Percentiles rank a stretch among this genome's conserved stretches.
Evolutionary conservation across 768 basidiomycete species (phyloP).

Genomic region (Boletus barrowsii): DNA sequence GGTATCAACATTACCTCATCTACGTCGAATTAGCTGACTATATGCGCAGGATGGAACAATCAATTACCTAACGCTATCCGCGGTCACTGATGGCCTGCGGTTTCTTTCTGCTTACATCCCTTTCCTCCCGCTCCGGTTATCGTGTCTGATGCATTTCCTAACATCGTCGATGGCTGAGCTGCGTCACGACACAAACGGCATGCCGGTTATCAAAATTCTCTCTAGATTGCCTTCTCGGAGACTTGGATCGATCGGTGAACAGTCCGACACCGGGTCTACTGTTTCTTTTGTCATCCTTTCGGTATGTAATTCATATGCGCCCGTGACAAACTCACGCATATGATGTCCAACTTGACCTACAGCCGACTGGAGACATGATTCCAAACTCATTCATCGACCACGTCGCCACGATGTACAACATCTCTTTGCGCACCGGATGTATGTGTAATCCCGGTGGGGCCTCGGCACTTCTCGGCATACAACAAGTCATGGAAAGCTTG

Average conservation of each 20-base stretch:
- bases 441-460: slow-evolving; percentile 89
- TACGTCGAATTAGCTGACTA: slow-evolving; percentile 2
- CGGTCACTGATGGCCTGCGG: slow-evolving; percentile 75
- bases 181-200: slow-evolving; percentile 57
- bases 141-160: slow-evolving; percentile 63
- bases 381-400: slow-evolving; percentile 74
- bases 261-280: slow-evolving; percentile 62
- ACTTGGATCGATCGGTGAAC: slow-evolving; percentile 57
- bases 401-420: slow-evolving; percentile 57
- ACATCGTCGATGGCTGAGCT: slow-evolving; percentile 51
- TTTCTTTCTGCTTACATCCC: slow-evolving; percentile 78
- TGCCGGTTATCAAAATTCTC: slow-evolving; percentile 65
- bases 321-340: slow-evolving; percentile 1
- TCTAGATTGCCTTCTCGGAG: slow-evolving; percentile 57
- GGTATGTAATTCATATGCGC: slow-evolving; percentile 39
- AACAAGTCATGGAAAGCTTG: slow-evolving; percentile 60
- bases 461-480: slow-evolving; percentile 64
- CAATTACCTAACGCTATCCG: slow-evolving; percentile 73
- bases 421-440: slow-evolving; percentile 81
- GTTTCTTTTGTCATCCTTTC: slow-evolving; percentile 61
- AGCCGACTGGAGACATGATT: slow-evolving; percentile 67
- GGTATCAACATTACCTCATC: slow-evolving; percentile 37
- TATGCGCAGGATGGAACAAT: slow-evolving; percentile 72
- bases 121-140: slow-evolving; percentile 72
- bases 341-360: neutral